Evolutionary conservation across 1,284 basidiomycete genomes (phyloP).

Genomic region (Ceratorhiza oryzae-sativae): DNA sequence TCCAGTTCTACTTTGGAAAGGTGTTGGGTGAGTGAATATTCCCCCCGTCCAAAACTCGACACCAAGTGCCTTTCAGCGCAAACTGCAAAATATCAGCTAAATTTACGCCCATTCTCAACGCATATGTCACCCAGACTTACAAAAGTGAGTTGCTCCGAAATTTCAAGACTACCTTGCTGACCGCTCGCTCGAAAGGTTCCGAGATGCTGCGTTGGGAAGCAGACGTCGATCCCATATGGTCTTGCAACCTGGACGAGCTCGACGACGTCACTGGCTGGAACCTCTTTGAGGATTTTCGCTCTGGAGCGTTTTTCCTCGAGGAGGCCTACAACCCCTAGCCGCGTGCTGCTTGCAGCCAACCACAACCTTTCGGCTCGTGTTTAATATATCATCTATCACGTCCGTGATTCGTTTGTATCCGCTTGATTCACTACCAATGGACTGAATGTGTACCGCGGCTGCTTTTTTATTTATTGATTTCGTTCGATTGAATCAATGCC

Average conservation of each 20-base stretch:
- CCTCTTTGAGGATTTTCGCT: constrained; percentile 10
- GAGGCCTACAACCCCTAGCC: not conserved
- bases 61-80: not conserved
- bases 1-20: constrained; percentile 3
- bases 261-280: constrained; percentile 35
- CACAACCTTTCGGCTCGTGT: not conserved
- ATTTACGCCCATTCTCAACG: constrained; percentile 23
- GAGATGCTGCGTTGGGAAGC: constrained; percentile 24
- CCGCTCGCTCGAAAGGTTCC: not conserved
- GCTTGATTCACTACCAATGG: too few species aligned
- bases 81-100: constrained; percentile 24
- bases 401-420: not conserved
- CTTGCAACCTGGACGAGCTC: constrained; percentile 13
- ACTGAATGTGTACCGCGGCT: too few species aligned
- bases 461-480: too few species aligned
- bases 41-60: not conserved
- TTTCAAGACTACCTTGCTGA: not conserved
- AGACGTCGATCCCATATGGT: constrained; percentile 12
- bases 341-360: not conserved
- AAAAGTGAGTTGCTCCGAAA: not conserved
- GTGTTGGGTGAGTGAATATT: constrained; percentile 10
- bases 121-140: constrained; percentile 27
- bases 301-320: constrained; percentile 31
- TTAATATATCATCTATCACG: not conserved
- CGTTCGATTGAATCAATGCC: too few species aligned